Evolutionary conservation across 2,329 filamentous ascomycete species (phyloP).

Genomic region (Sordariomycetes sp.): DNA sequence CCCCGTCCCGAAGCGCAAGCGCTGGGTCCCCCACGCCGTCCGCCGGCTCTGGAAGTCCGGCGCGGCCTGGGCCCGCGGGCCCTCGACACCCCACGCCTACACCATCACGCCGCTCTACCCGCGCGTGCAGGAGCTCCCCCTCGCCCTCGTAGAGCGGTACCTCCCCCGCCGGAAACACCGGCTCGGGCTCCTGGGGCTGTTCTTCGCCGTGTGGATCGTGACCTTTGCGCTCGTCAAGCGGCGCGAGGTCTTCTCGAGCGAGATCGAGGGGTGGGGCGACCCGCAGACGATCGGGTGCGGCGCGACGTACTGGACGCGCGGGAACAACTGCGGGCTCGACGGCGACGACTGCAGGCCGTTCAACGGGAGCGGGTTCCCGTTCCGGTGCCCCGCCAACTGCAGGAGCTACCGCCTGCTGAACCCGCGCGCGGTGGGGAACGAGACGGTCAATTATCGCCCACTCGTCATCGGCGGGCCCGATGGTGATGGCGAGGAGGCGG

Average conservation of each 20-base stretch:
- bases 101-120: conserved; percentile 51
- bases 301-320: conserved; percentile 55
- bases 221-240: conserved; percentile 57
- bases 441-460: conserved; percentile 49
- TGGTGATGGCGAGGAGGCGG: conserved; percentile 28
- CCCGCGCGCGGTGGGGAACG: conserved; percentile 60
- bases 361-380: conserved; percentile 53
- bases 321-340: conserved; percentile 62
- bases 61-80: conserved; percentile 40
- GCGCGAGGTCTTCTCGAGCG: conserved; percentile 41
- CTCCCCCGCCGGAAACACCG: conserved; percentile 47
- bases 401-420: conserved; percentile 52
- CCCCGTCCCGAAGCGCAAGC: conserved; percentile 11
- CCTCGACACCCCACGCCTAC: conserved; percentile 30
- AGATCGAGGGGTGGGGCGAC: conserved; percentile 54
- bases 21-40: conserved; percentile 39
- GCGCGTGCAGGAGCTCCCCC: conserved; percentile 51
- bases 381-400: conserved; percentile 64
- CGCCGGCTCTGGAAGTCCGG: conserved; percentile 28
- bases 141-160: conserved; percentile 47
- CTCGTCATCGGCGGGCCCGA: conserved; percentile 55
- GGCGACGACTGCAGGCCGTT: conserved; percentile 67
- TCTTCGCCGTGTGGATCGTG: conserved; percentile 54
- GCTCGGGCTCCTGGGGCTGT: conserved; percentile 41
- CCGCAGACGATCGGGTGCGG: conserved; percentile 55